Base-by-base conservation (phyloP, 805 yeast genomes). In the Candida silvicultrix region DNA sequence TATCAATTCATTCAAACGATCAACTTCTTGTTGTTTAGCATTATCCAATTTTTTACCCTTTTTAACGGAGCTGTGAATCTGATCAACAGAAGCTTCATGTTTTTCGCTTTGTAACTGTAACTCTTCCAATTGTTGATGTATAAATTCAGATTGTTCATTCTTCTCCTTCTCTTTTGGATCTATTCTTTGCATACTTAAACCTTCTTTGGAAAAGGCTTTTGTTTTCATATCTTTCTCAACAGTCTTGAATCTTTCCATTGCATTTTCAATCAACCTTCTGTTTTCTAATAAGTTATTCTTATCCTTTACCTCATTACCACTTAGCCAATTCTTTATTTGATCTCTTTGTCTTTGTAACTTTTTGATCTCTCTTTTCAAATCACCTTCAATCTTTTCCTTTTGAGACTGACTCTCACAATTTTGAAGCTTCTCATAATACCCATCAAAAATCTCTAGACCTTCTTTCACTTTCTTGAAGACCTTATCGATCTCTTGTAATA, bases 181-280 rank as follows among this genome's bases (percentile, higher is more conserved):
- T 49, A 78, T 70, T 47, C 74, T 75, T 49, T 83, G 80, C 61
- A 80, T 79, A 43, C 85, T 88, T 51, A 92, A 73, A 0, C 97
- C 97, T 65, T 94, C 98, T 60, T 88, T 89, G 29, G 94, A 82
- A 63, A 87, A 92, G 44, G 96, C 97, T 65, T 92, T 92, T 35
- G 95, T 89, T 68, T 92, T 92, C 78, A 88, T 84, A 52, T 84
- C 80, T 67, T 89, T 88, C 66, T 92, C 99, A 55, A 92, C 88
- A 46, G 89, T 92, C 64, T 94, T 94, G 69, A 92, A 94, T 57
- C 89, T 78, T 66, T 92, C 99, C 99, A 92, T 92, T 50, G 94
- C 94, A 52, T 70, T 70, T 57, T 79, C 84, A 53, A 85, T 85
- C 43, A 79, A 60, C 55, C 75, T 71, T 50, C 94, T 73, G 59